A percentile compares a stretch with the other conserved stretches of the same genome.
Evolutionary conservation across 805 yeast genomes (phyloP).

Genomic region (Zygotorulaspora danielsina): DNA sequence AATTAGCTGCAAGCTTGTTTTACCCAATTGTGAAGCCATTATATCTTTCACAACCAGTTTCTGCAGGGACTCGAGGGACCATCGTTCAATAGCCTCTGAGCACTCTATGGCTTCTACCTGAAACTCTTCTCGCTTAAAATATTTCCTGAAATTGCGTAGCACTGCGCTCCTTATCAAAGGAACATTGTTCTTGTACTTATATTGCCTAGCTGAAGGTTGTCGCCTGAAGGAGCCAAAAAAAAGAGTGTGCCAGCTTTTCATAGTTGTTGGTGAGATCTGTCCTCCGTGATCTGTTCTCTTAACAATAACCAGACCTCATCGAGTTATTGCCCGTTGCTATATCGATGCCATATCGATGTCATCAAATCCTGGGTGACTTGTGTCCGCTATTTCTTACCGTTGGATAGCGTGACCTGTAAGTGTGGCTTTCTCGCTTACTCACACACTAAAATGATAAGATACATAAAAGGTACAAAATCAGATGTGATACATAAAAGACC

Average conservation of each 20-base stretch:
- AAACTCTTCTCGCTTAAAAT: neutral
- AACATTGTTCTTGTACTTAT: constrained; percentile 12
- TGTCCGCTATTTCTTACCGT: too few species aligned
- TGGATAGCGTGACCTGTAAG: too few species aligned
- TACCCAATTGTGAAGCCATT: neutral
- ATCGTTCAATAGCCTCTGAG: neutral
- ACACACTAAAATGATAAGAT: neutral
- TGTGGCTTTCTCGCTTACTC: constrained; percentile 5
- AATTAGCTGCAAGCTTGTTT: neutral
- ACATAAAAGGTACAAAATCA: too few species aligned
- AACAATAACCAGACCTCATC: too few species aligned
- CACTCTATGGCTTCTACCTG: neutral
- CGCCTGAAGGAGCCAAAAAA: constrained; percentile 12
- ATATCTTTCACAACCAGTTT: neutral
- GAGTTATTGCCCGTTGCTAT: too few species aligned
- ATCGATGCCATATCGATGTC: too few species aligned
- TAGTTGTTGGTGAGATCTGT: neutral
- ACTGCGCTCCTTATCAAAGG: constrained; percentile 11
- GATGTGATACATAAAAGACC: too few species aligned
- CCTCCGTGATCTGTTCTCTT: too few species aligned
- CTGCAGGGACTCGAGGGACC: neutral
- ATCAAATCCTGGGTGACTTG: too few species aligned
- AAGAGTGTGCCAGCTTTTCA: constrained; percentile 8
- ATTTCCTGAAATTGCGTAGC: constrained; percentile 2
- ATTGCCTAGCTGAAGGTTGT: constrained; percentile 9